Conservation (phyloP, 2,329 filamentous ascomycete genomes). For the Aspergillus terreus region DNA sequence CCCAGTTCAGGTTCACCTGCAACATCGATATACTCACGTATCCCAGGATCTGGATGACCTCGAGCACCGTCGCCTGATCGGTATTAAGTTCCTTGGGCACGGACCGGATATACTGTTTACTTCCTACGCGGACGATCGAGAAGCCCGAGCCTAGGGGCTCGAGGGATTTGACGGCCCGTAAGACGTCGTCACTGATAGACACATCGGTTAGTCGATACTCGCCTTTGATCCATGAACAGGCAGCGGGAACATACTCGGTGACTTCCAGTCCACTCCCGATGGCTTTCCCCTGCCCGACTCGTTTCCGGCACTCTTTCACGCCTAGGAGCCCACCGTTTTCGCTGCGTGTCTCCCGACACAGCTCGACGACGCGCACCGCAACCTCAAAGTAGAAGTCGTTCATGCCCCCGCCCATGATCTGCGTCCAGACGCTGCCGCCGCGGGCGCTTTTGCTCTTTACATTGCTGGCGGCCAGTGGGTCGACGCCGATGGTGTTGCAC, state of each 20-base stretch:
- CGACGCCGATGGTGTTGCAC: conserved; percentile 95
- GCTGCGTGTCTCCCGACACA: conserved; percentile 77
- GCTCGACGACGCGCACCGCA: conserved; percentile 89
- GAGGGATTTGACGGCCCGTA: conserved; percentile 81
- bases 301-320: conserved; percentile 72
- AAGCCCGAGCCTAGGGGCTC: conserved; percentile 86
- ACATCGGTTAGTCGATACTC: not conserved
- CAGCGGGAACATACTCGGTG: conserved; percentile 58
- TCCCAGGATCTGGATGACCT: conserved; percentile 84
- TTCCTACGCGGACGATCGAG: conserved; percentile 76
- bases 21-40: conserved; percentile 90
- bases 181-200: conserved; percentile 71
- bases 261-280: conserved; percentile 74
- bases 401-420: conserved; percentile 83
- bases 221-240: not conserved
- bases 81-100: conserved; percentile 93
- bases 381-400: conserved; percentile 99
- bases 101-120: conserved; percentile 81
- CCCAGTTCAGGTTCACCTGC: conserved; percentile 80
- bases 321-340: conserved; percentile 94
- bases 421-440: conserved; percentile 78
- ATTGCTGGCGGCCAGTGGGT: conserved; percentile 75
- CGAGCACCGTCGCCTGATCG: conserved; percentile 87
- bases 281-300: conserved; percentile 67
- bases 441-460: conserved; percentile 47